Base-by-base conservation (phyloP, 1,139 yeast species). In the Meyerozyma guilliermondii region DNA sequence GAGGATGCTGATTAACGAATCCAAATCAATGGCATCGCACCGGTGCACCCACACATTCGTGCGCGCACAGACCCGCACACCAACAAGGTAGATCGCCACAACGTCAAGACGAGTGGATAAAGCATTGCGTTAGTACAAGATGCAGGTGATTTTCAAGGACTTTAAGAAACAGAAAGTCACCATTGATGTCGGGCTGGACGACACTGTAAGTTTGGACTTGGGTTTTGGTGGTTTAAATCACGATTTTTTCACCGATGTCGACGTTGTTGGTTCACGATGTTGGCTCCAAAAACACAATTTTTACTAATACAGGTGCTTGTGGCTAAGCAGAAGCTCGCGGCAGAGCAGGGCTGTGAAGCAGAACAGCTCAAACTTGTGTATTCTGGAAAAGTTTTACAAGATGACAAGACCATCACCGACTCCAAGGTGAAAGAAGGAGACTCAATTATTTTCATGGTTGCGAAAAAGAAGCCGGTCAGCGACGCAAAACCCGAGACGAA, bases 161-260 rank as follows among this genome's bases (percentile, higher is more conserved):
- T 87, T 92, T 66, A 89, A 91, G 70, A 94, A 92, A 69, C 91
- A 87, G 61, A 87, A 83, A 62, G 80, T 91, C 63, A 77, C 89
- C 35, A 60, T 92, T 49, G 96, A 87, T 30, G 79, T 89, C 43
- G 95, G 85, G 46, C 72, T 77, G 14, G 51, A 77, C 18, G 88
- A 82, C 43, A 76, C 87, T 2, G 94, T 81, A 67, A 50, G 84
- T 76, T 16, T 35, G 10, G 30, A 9, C 13, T 8, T 11, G 16
- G 6, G 5, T 26, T 3, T 3, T 7, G 18, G 6, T 13, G 33
- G n/a, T 3, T 13, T 13, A 18, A 18, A 3, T 5, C 10, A 8
- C 33, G 14, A 27, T 3, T 3, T 27, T 27, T 3, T 27, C 14
- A 7, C 6, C 22, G 7, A 20, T 20, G 22, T 20, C 22, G 22